Evolutionary conservation across 768 basidiomycete genomes (phyloP), one percentile per base, ranked within the genome.

Genomic region (Glaciozyma martinii): DNA sequence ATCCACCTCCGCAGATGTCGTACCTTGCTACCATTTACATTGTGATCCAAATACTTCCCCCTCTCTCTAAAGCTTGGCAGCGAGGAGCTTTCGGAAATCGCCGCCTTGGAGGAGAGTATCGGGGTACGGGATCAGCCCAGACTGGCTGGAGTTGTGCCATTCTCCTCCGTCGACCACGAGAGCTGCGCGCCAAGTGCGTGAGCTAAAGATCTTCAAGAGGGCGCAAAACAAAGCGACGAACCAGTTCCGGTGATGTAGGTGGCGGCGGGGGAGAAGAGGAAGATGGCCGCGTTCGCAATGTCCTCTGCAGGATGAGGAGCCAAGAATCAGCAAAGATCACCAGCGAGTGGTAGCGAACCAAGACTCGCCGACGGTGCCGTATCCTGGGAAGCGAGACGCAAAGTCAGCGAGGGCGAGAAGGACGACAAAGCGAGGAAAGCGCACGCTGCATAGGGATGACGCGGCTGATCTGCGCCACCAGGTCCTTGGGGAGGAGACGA

Each of bases 261-360:
- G 0, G 78, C 79, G 19, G 78, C 79, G 4, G 77, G 76, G 13
- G 78, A 79, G 74, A 80, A 79, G 30, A 81, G 65, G 74, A 78
- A 81, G 12, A 76, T 42, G 2, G 75, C 76, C 16, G 77, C 75
- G 49, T 77, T 72, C 2, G 79, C 79, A 55, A 80, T 78, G 62
- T 81, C 80, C 21, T 72, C 73, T n/a, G 27, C 50, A 47, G 21
- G 46, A 21, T 23, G 19, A 6, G 46, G 21, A 23, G 46, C 4
- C 18, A 10, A 19, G 13, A 8, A 47, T 47, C 6, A 19, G 46
- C 46, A 23, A 8, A 46, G 15, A 16, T 3, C 5, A 6, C 16
- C n/a, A 23, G 46, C 46, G n/a, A 47, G 3, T 21, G 21, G 21
- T 21, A 3, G 19, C 2, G 12, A 40, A 40, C 15, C 3, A 2